Base-by-base conservation (phyloP, 1,284 basidiomycete species). In the Fomitiporia mediterranea region DNA sequence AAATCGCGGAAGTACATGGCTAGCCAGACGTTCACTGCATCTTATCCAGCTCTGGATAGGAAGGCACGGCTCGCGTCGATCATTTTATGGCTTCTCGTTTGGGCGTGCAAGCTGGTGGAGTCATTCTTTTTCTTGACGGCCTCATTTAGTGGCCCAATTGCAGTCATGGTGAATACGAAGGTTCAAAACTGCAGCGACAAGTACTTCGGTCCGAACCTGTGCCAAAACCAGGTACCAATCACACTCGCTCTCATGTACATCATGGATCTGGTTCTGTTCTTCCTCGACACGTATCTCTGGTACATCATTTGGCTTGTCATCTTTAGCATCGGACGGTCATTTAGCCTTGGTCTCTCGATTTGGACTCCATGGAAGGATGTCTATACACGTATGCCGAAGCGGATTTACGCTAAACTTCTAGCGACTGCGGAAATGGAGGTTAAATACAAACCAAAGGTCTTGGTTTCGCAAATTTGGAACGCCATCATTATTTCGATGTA, bases 401-500 rank as follows among this genome's bases (percentile, higher is more conserved):
- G 94, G 49, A 95, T 98, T 61, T 98, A 95, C 71, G 93, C 94
- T 61, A 98, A 98, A 75, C 74, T 98, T 27, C 76, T 98, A 42
- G 92, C 94, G 6, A 97, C 94, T 0, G 82, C 79, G 3, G 93
- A 96, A 65, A 98, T 97, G 94, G 94, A 96, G 68, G 85, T 95
- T 69, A 95, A 95, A 71, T 98, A 97, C 75, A 97, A 97, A 74
- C 94, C 94, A 56, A 98, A 98, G 80, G 83, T 82, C 61, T 82
- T 98, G 32, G 94, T 98, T 28, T 97, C 94, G 15, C 94, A 98
- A 75, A 88, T 98, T 48, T 98, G 94, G 94, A 98, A 98, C 70
- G 94, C 94, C 48, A 79, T 98, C 73, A 94, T 98, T 71, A 98
- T 98, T 64, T 97, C 94, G 51, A 98, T 98, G 94, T 98, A 98